Conservation (phyloP, 176 grass and related monocot species). For the Avena insularis region DNA sequence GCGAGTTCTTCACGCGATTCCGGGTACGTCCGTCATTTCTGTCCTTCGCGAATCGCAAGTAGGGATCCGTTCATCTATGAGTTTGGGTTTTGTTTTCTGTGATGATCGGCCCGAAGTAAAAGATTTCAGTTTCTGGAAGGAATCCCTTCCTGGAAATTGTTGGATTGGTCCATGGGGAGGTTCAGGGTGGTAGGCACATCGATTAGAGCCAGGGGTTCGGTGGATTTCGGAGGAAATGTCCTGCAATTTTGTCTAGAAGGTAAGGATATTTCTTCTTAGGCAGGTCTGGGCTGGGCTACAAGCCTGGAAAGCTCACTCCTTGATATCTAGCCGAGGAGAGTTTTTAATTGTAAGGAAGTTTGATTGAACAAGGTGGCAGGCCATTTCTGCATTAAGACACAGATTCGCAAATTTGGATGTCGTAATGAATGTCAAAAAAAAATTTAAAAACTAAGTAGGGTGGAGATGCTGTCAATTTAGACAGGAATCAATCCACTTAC, state of each 20-base stretch:
- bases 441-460: not conserved
- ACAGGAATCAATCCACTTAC: not conserved
- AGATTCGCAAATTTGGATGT: not conserved
- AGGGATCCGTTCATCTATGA: not conserved
- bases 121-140: not conserved
- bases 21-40: not conserved
- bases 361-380: not conserved
- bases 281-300: not conserved
- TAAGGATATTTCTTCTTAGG: not conserved
- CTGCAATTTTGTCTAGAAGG: not conserved
- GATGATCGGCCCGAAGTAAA: not conserved
- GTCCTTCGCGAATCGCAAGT: not conserved
- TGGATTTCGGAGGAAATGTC: not conserved
- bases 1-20: conserved; percentile 21
- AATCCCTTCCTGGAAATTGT: not conserved
- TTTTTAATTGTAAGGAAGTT: not conserved
- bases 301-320: not conserved
- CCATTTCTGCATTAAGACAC: not conserved
- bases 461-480: not conserved
- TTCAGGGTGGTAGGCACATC: not conserved
- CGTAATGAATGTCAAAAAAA: not conserved
- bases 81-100: not conserved
- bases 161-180: not conserved
- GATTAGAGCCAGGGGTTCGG: not conserved
- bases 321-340: not conserved